A percentile compares a stretch with the other conserved stretches of the same genome.
Evolutionary conservation across 768 basidiomycete species (phyloP).

Genomic region (Lenzites betulinus): DNA sequence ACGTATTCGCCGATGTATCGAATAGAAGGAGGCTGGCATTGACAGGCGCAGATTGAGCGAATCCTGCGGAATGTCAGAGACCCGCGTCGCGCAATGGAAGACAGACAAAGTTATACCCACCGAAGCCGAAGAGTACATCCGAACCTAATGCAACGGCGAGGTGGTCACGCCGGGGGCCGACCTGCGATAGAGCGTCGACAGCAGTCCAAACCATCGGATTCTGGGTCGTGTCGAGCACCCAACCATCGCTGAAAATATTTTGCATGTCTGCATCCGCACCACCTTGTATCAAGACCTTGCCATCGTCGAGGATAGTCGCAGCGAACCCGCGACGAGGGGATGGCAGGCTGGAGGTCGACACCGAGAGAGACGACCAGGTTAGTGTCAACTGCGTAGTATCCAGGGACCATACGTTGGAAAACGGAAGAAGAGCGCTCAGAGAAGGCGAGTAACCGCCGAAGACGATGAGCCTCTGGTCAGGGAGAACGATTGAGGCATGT

Average conservation of each 20-base stretch:
- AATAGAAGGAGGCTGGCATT: conserved; percentile 59
- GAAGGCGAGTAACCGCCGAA: conserved; percentile 71
- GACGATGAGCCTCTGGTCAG: conserved; percentile 68
- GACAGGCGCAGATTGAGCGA: conserved; percentile 46
- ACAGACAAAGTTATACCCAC: conserved; percentile 51
- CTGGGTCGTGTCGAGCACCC: conserved; percentile 61
- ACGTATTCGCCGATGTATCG: conserved; percentile 38
- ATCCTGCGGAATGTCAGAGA: conserved; percentile 23
- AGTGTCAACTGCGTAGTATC: conserved; percentile 52
- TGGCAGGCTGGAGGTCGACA: conserved; percentile 48
- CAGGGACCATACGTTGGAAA: conserved; percentile 63
- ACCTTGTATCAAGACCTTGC: conserved; percentile 74
- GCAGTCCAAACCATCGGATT: conserved; percentile 62
- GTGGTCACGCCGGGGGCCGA: conserved; percentile 74
- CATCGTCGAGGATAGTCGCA: conserved; percentile 48
- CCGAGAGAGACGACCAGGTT: conserved; percentile 52
- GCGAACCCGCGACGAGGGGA: conserved; percentile 65
- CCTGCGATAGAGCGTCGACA: conserved; percentile 50
- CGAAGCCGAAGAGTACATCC: conserved; percentile 76
- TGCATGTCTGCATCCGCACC: conserved; percentile 61
- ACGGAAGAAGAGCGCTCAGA: conserved; percentile 48
- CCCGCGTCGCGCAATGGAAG: conserved; percentile 30
- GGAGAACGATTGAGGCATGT: conserved; percentile 68
- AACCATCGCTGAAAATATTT: conserved; percentile 63
- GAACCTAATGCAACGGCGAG: conserved; percentile 62